Base-by-base conservation (phyloP, 768 basidiomycete genomes). In the Glaciozyma martinii region DNA sequence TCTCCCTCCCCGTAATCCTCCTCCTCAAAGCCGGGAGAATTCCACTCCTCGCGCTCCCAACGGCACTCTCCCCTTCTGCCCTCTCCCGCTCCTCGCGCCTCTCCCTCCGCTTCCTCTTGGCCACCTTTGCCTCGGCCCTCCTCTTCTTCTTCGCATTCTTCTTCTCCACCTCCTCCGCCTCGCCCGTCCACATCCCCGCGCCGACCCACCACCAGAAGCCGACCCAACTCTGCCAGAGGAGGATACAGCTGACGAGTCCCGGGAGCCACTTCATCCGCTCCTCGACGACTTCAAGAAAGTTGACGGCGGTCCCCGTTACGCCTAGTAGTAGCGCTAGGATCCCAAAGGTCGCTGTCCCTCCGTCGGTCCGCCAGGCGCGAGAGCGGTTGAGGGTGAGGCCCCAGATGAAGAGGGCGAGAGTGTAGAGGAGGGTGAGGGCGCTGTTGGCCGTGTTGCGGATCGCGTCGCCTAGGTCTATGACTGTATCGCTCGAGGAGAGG, bases 371-470 rank as follows among this genome's bases (percentile, higher is more conserved):
- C 95, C 95, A 99, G 4, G 95, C 95, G 59, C 89, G 84, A 54
- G 83, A 81, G 29, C 91, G 84, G 74, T 98, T 97, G 70, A 98
- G 83, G 63, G 89, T 78, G 66, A 89, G 81, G 42, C 95, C 95
- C 95, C 95, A 99, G 65, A 95, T 84, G 75, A 90, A 80, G 65
- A 99, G 86, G 5, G 89, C 84, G 42, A 83, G 77, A 18, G 92
- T 92, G 79, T 97, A 99, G 62, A 99, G 85, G 61, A 99, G 82
- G 47, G 93, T 89, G n/a, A 98, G 84, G 0, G 93, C 88, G 2
- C 91, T 91, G 76, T 95, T 95, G 84, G 92, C 94, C 66, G 95
- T 86, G 78, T 95, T 94, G 66, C 88, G 85, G 29, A 90, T 84
- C 30, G 87, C 87, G 61, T 83, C 82, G 56, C 90, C 84, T 56